Percentiles rank a stretch among this genome's conserved stretches.
These are phyloP conservation scores for Calendula officinalis DNA, from an alignment of 129 eudicot genomes.

Conservation along the genomic window DNA sequence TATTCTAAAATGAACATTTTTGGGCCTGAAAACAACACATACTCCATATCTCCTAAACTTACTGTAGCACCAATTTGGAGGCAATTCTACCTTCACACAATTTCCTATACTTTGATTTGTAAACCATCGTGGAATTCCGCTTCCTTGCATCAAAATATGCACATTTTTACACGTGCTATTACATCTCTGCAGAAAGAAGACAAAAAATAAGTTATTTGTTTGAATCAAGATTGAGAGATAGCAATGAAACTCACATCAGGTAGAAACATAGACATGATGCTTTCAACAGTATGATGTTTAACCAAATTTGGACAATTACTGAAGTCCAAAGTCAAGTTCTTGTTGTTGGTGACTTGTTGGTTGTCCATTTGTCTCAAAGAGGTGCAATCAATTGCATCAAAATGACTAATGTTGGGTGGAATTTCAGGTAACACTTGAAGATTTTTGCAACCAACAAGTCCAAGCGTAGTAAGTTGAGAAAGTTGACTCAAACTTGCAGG, in stretches of 20 bases:
- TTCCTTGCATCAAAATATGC: conserved; percentile 2
- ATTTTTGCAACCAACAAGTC: neutral
- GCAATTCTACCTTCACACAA: conserved; percentile 1
- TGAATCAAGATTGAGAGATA: neutral
- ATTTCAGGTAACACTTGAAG: conserved; percentile 3
- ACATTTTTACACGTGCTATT: neutral
- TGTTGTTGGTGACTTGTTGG: neutral
- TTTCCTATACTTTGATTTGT: conserved; percentile 3
- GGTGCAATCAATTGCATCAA: conserved; percentile 14
- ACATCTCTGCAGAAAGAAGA: conserved; percentile 9
- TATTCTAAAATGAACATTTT: neutral
- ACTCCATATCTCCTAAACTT: conserved; percentile 4
- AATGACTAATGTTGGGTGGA: conserved; percentile 16
- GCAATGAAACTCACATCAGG: neutral
- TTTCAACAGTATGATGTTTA: neutral
- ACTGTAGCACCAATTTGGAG: conserved; percentile 4
- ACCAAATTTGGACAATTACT: conserved; percentile 13
- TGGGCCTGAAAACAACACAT: conserved; percentile 4
- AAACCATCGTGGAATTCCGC: conserved; percentile 8
- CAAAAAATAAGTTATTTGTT: neutral
- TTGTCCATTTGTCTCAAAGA: neutral
- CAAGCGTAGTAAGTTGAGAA: neutral
- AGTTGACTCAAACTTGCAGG: conserved; percentile 9
- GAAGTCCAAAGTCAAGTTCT: neutral
- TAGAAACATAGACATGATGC: conserved; percentile 3